Conservation (phyloP, 257 asterid species). For the Buddleja alternifolia region DNA sequence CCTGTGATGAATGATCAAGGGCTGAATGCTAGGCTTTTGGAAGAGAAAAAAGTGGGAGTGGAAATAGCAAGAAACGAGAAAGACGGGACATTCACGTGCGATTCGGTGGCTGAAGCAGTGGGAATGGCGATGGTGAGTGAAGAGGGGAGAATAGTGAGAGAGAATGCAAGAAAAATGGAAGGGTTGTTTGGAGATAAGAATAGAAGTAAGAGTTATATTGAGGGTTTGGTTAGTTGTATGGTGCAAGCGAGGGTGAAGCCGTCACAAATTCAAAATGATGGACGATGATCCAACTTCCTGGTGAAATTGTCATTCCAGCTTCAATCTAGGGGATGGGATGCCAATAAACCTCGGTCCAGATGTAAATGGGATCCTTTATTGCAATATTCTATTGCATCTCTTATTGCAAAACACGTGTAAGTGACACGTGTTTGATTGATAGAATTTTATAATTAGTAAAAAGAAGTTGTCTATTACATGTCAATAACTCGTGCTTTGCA, state of each 20-base stretch:
- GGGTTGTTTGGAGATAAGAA: conserved; percentile 51
- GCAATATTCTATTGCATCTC: no score
- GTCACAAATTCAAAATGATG: background rate
- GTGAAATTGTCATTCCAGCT: no score
- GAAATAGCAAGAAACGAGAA: conserved; percentile 64
- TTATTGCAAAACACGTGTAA: no score
- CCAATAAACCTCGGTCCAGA: no score
- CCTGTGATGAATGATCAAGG: conserved; percentile 93
- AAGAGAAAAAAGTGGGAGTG: conserved; percentile 66
- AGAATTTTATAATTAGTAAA: no score
- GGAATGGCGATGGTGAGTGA: conserved; percentile 55
- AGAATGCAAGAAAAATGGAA: conserved; percentile 52
- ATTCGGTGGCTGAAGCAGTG: conserved; percentile 60
- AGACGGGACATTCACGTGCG: conserved; percentile 60
- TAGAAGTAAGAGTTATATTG: conserved; percentile 40
- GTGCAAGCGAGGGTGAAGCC: conserved; percentile 24
- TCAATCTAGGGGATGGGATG: no score
- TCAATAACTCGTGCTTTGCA: no score
- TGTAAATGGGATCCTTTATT: no score
- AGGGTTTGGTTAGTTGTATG: conserved; percentile 47
- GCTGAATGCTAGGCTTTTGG: conserved; percentile 69
- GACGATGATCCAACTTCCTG: no score
- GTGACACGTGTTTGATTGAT: no score
- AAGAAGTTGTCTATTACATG: no score
- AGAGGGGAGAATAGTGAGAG: conserved; percentile 55